Evolutionary conservation across 2,329 filamentous ascomycete species (phyloP), one percentile per base, ranked within the genome.

Genomic region (Elsinoe fawcettii): DNA sequence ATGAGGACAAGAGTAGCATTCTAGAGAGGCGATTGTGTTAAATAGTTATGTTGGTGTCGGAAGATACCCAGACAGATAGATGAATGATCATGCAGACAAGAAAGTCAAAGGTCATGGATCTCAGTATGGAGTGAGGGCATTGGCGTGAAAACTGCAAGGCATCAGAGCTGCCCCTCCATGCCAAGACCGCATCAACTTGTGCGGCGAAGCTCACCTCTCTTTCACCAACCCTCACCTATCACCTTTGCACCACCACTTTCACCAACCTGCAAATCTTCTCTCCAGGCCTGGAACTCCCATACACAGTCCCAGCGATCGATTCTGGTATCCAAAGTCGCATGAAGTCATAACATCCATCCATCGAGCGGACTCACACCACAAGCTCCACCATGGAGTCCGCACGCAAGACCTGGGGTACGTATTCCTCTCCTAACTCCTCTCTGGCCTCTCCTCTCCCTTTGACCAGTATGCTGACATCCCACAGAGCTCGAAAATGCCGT

Each of bases 401-500:
- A 23, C 57, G 56, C 43, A 58, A 61, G 55, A 61, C 60, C 30
- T 63, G 60, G 60, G 60, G 60, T 60, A 14, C 16, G 22, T 54
- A 5, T 25, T 20, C 14, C 23, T 9, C 4, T 22, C 1, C 9
- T 30, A 23, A 9, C 49, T 23, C 41, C 49, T 8, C 23, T 16
- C 27, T n/a, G n/a, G 12, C 34, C 22, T 12, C 44, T n/a, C 59
- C 59, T 59, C 27, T 61, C 44, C 14, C 23, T 7, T 37, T n/a
- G n/a, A 12, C 9, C 14, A 37, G 34, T 12, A 12, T 12, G 11
- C 11, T 37, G 34, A 37, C 34, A 14, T 12, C 37, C 49, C 37
- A 14, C 67, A 95, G 92, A 96, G 80, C 82, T 93, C 68, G 89
- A 95, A 70, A 95, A 95, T 72, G 84, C 86, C 60, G 77, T 75